Evolutionary conservation across 2,329 filamentous ascomycete genomes (phyloP).

Genomic region (Trichoderma brevicompactum): DNA sequence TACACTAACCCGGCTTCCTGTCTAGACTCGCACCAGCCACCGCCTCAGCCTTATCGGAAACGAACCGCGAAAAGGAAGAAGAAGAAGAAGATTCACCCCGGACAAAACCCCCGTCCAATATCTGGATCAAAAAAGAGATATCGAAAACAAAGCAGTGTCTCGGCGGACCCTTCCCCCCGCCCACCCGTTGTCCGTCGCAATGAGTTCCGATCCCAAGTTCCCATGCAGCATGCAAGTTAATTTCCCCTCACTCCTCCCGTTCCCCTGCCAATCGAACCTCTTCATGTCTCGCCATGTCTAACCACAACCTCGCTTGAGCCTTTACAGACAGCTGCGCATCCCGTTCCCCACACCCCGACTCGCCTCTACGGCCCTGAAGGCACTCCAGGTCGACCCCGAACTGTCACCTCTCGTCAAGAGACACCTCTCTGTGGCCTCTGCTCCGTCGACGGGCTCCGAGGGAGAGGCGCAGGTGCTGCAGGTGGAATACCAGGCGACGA

Average conservation of each 20-base stretch:
- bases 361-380: conserved; percentile 72
- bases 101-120: not conserved
- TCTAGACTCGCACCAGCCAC: conserved; percentile 8
- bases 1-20: not conserved
- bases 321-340: conserved; percentile 68
- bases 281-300: not conserved
- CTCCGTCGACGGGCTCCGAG: conserved; percentile 18
- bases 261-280: conserved; percentile 13
- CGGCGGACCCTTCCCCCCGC: not conserved
- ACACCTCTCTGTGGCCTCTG: conserved; percentile 61
- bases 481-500: conserved; percentile 82
- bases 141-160: not conserved
- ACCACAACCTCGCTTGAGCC: not conserved
- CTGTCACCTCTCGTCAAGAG: conserved; percentile 82
- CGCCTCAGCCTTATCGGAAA: not conserved
- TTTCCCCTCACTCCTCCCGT: conserved; percentile 19
- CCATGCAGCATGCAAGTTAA: conserved; percentile 64
- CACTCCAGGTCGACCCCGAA: conserved; percentile 85
- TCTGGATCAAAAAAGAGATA: not conserved
- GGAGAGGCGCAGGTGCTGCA: conserved; percentile 57
- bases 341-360: conserved; percentile 83
- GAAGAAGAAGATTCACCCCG: not conserved
- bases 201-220: conserved; percentile 53
- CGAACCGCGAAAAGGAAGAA: not conserved
- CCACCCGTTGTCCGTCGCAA: conserved; percentile 8